Evolutionary conservation across 495 filamentous ascomycete species (phyloP).

Genomic region (Lasiosphaeris hirsuta): DNA sequence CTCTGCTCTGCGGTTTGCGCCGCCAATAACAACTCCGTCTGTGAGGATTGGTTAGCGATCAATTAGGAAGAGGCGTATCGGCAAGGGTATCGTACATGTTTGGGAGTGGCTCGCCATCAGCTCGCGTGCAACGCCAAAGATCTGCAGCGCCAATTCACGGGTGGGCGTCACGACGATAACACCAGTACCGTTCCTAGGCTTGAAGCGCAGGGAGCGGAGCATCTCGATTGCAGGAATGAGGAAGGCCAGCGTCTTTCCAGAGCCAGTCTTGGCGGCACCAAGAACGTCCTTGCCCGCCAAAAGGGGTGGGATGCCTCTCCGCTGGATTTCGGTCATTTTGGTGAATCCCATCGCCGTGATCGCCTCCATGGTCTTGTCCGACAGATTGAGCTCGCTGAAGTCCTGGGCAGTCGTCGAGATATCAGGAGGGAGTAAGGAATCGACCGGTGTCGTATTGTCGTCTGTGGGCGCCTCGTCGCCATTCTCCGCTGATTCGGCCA

Average conservation of each 20-base stretch:
- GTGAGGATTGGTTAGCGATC: slow-evolving; percentile 1
- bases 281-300: slow-evolving; percentile 91
- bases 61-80: too few species aligned
- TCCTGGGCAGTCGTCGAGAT: slow-evolving; percentile 34
- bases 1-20: slow-evolving; percentile 86
- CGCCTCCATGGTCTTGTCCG: slow-evolving; percentile 80
- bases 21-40: slow-evolving; percentile 93
- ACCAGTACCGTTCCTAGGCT: slow-evolving; percentile 70
- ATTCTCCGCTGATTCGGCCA: slow-evolving; percentile 23
- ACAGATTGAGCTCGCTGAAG: slow-evolving; percentile 82
- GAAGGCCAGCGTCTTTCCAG: slow-evolving; percentile 93
- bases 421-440: slow-evolving; percentile 28
- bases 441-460: slow-evolving; percentile 14
- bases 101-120: slow-evolving; percentile 77
- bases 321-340: slow-evolving; percentile 95
- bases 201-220: slow-evolving; percentile 85
- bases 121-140: slow-evolving; percentile 92
- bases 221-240: slow-evolving; percentile 94
- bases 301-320: slow-evolving; percentile 79
- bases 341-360: slow-evolving; percentile 90
- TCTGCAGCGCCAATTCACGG: slow-evolving; percentile 89
- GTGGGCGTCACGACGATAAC: slow-evolving; percentile 84
- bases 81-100: slow-evolving; percentile 45
- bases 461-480: slow-evolving; percentile 26
- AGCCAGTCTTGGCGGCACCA: slow-evolving; percentile 94